Evolutionary conservation across 2,329 filamentous ascomycete species (phyloP).

Genomic region (Colletotrichum orbiculare): DNA sequence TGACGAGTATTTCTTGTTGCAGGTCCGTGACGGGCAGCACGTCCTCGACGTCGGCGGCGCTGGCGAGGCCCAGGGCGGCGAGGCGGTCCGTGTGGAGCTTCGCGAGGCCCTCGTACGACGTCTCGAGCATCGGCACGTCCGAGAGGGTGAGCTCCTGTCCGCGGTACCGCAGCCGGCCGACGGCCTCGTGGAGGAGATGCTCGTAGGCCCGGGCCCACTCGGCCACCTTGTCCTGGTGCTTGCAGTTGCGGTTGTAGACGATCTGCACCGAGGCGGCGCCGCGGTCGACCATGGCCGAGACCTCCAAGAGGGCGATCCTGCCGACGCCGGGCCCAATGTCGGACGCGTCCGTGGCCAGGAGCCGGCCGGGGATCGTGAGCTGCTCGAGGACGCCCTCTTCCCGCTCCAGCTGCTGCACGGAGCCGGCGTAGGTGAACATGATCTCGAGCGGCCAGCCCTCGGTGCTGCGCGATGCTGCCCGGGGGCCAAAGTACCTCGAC

Average conservation of each 20-base stretch:
- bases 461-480: conserved; percentile 44
- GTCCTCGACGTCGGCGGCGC: conserved; percentile 58
- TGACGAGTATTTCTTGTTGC: conserved; percentile 62
- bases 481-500: conserved; percentile 52
- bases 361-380: conserved; percentile 52
- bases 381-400: conserved; percentile 62
- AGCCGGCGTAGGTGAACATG: conserved; percentile 67
- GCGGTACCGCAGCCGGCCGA: conserved; percentile 53
- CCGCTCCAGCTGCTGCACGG: conserved; percentile 59
- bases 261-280: conserved; percentile 58
- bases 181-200: conserved; percentile 56
- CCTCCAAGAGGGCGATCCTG: conserved; percentile 62
- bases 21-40: conserved; percentile 59
- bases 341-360: conserved; percentile 51
- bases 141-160: conserved; percentile 61
- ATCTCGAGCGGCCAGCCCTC: conserved; percentile 65
- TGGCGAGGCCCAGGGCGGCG: conserved; percentile 51
- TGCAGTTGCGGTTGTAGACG: conserved; percentile 55
- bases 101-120: conserved; percentile 57
- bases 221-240: conserved; percentile 55
- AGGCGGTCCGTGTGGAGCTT: conserved; percentile 57
- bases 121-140: conserved; percentile 60
- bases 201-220: conserved; percentile 62
- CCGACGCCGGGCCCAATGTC: conserved; percentile 59
- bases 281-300: conserved; percentile 59